Conservation (phyloP, 805 yeast genomes). For the Saccharomyces mikatae region DNA sequence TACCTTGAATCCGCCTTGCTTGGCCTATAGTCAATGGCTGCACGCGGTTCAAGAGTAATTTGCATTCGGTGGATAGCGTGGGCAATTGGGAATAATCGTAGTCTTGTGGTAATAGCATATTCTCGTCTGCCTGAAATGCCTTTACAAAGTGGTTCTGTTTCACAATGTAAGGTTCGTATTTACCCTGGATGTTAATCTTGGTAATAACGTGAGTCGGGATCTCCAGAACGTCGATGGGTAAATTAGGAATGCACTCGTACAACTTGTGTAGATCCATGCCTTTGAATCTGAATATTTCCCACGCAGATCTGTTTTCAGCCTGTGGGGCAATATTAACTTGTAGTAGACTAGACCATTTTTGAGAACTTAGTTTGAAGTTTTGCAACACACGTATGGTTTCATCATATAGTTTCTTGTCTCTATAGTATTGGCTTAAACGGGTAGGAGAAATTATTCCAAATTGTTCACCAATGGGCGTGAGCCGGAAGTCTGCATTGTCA, state of each 20-base stretch:
- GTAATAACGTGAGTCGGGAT: slow-evolving; percentile 42
- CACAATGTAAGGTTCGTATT: slow-evolving; percentile 69
- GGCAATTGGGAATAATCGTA: slow-evolving; percentile 52
- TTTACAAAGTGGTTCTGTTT: slow-evolving; percentile 63
- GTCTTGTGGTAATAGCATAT: slow-evolving; percentile 57
- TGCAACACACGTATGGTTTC: slow-evolving; percentile 40
- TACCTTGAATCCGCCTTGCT: slow-evolving; percentile 89
- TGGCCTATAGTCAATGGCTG: slow-evolving; percentile 91
- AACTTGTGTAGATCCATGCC: slow-evolving; percentile 31
- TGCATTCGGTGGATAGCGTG: slow-evolving; percentile 71
- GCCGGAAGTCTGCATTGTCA: slow-evolving; percentile 85
- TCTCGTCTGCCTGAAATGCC: slow-evolving; percentile 81
- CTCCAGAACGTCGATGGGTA: slow-evolving; percentile 23
- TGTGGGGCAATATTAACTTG: slow-evolving; percentile 46
- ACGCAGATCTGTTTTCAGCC: slow-evolving; percentile 51
- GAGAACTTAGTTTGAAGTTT: slow-evolving; percentile 41
- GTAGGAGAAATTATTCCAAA: slow-evolving; percentile 58
- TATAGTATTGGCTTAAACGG: slow-evolving; percentile 43
- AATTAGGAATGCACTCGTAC: slow-evolving; percentile 30
- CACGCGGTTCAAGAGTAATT: slow-evolving; percentile 56
- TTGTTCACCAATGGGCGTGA: slow-evolving; percentile 60
- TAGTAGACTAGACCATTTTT: slow-evolving; percentile 53
- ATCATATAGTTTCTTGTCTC: slow-evolving; percentile 40
- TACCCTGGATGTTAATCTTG: slow-evolving; percentile 70
- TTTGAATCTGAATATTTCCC: slow-evolving; percentile 59